Conservation (phyloP, 2,329 filamentous ascomycete genomes). For the Aureobasidium melanogenum region DNA sequence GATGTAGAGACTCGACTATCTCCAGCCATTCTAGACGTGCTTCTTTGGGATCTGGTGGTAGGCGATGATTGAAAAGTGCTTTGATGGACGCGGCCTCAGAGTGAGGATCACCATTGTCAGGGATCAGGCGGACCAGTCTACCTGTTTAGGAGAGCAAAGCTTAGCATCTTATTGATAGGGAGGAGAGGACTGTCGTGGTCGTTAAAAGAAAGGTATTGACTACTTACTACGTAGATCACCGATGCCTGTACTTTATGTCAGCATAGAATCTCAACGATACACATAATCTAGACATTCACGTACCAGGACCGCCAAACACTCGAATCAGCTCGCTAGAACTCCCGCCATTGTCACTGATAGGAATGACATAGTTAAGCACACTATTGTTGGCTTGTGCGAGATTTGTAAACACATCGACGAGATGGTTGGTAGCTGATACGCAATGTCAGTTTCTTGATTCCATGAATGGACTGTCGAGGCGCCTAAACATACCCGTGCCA, state of each 20-base stretch:
- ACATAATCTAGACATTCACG: constrained; percentile 4
- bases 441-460: neutral
- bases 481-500: constrained; percentile 46
- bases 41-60: constrained; percentile 51
- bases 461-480: too few relatives aligned
- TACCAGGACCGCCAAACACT: constrained; percentile 88
- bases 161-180: neutral
- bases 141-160: constrained; percentile 33
- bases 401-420: constrained; percentile 78
- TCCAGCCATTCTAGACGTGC: constrained; percentile 78
- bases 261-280: neutral
- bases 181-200: neutral
- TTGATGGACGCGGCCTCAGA: constrained; percentile 67
- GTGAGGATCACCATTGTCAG: constrained; percentile 47
- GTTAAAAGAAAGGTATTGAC: neutral
- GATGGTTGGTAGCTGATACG: constrained; percentile 68
- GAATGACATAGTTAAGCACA: constrained; percentile 75
- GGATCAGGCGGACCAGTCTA: constrained; percentile 83
- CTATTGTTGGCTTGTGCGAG: constrained; percentile 54
- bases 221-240: constrained; percentile 65
- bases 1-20: constrained; percentile 74
- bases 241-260: constrained; percentile 36
- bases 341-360: constrained; percentile 92
- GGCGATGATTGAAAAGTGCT: constrained; percentile 76
- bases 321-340: constrained; percentile 89